These are phyloP conservation scores for Triangularia setosa DNA, from an alignment of 2,329 filamentous ascomycete genomes.

Conservation along the genomic window DNA sequence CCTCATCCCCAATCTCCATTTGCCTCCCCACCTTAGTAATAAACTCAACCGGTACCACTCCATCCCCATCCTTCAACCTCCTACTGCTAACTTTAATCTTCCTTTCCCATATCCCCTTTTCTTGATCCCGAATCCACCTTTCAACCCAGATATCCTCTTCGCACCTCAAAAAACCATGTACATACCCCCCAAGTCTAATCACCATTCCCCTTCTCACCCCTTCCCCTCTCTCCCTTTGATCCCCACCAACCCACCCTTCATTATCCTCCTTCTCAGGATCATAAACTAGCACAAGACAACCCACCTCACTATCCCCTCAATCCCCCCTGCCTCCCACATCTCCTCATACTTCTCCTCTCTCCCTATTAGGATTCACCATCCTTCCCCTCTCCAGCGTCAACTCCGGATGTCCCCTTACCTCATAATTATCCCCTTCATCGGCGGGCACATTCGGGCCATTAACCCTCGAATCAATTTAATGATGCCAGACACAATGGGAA, in stretches of 20 bases:
- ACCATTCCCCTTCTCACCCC: constrained; percentile 14
- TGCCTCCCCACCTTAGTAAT: constrained; percentile 10
- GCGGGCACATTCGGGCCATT: constrained; percentile 34
- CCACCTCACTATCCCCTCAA: constrained; percentile 16
- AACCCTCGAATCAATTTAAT: constrained; percentile 57
- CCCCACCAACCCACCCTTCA: constrained; percentile 37
- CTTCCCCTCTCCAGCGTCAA: constrained; percentile 55
- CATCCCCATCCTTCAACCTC: constrained; percentile 3
- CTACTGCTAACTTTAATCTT: constrained; percentile 5
- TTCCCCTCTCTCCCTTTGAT: background rate
- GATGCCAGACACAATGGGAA: constrained; percentile 47
- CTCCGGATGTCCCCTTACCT: constrained; percentile 37
- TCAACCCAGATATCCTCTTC: constrained; percentile 11
- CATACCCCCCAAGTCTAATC: constrained; percentile 17
- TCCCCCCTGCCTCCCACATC: constrained; percentile 52
- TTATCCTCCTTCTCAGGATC: constrained; percentile 15
- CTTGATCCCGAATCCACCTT: constrained; percentile 13
- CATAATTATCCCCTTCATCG: constrained; percentile 57
- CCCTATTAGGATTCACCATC: constrained; percentile 57
- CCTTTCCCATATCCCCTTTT: constrained; percentile 7
- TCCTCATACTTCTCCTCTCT: constrained; percentile 59
- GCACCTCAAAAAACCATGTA: constrained; percentile 15
- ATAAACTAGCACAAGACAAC: background rate
- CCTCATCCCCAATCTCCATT: constrained; percentile 10
- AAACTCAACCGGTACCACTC: constrained; percentile 9